phyloP scores from a whole-genome alignment of 2,329 filamentous ascomycete species.

The Daldinia sp. region DNA sequence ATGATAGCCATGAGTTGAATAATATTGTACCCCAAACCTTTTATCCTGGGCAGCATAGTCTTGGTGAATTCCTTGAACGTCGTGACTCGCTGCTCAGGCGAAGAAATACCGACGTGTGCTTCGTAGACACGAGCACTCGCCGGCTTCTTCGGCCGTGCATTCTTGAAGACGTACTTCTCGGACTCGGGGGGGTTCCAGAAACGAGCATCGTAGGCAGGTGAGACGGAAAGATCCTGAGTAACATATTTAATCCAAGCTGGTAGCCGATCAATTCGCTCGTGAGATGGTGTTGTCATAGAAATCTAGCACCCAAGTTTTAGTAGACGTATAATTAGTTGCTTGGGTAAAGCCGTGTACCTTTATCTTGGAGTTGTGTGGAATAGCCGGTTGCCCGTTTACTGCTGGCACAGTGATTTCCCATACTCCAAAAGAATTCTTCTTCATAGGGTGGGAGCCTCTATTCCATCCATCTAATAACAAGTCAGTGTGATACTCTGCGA shows the following conservation, averaged over 20 bases:
- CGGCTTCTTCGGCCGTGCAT: constrained; percentile 83
- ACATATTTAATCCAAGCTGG: constrained; percentile 98
- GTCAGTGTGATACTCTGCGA: constrained; percentile 42
- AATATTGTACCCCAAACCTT: constrained; percentile 90
- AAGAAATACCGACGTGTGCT: constrained; percentile 98
- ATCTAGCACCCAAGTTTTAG: constrained; percentile 63
- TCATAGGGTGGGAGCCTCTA: constrained; percentile 83
- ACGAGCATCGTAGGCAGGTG: constrained; percentile 90
- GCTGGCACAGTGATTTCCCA: constrained; percentile 84
- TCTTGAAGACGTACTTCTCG: constrained; percentile 85
- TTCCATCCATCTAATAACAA: constrained; percentile 79
- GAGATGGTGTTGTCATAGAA: constrained; percentile 79
- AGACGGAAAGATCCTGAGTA: constrained; percentile 89
- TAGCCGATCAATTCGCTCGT: constrained; percentile 84
- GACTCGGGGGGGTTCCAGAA: constrained; percentile 92
- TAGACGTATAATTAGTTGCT: not conserved
- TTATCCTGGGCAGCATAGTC: constrained; percentile 90
- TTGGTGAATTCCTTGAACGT: constrained; percentile 98
- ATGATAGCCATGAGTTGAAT: constrained; percentile 99
- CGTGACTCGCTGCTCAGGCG: constrained; percentile 84
- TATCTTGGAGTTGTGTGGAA: constrained; percentile 93
- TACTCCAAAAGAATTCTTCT: constrained; percentile 82
- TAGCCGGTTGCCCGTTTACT: constrained; percentile 76
- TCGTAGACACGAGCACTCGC: constrained; percentile 92
- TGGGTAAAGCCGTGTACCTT: constrained; percentile 68